Evolutionary conservation across 305 asterid genomes (phyloP), one percentile per base, ranked within the genome.

Genomic region (Salvia sclarea): DNA sequence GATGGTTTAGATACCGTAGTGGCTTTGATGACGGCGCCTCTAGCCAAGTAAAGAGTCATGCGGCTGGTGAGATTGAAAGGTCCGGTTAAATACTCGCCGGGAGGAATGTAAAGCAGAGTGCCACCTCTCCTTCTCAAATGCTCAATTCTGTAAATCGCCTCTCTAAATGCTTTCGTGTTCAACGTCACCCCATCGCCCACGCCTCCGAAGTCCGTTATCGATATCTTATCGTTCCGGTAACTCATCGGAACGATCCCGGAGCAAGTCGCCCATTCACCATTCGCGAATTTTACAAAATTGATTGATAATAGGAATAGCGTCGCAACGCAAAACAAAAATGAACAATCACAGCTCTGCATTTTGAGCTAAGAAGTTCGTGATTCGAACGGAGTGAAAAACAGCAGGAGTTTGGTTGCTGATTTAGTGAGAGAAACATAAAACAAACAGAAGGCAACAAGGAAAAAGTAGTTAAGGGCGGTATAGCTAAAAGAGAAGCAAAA

Each of bases 41-140:
- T 55, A 49, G 96, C 96, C 79, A 94, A 77, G 78, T 82, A 94
- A 25, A 94, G 97, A 43, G 99, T 91, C 98, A 94, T 94, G n/a
- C 83, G 90, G 80, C 99, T 94, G 8, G 99, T 91, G 13, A 94
- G 87, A 72, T 82, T 88, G 67, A 94, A 89, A 4, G 96, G 89
- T 13, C 82, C 98, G 6, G 99, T 94, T 64, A 94, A 79, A 69
- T 79, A 94, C 49, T 76, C 92, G n/a, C 99, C 99, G 6, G 97
- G 86, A 52, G 98, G 99, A 43, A 94, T 75, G 72, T 94, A 88
- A 10, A 94, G 96, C 72, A 91, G 78, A 5, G 98, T 79, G 16
- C 98, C 99, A 28, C 98, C 97, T 35, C 88, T 78, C 69, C 96
- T 81, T 74, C 56, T 86, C 89, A 94, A 76, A 76, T 88, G 99